A percentile compares a stretch with the other conserved stretches of the same genome.
phyloP scores from a whole-genome alignment of 2,329 filamentous ascomycete species.

The Aspergillus brasiliensis region DNA sequence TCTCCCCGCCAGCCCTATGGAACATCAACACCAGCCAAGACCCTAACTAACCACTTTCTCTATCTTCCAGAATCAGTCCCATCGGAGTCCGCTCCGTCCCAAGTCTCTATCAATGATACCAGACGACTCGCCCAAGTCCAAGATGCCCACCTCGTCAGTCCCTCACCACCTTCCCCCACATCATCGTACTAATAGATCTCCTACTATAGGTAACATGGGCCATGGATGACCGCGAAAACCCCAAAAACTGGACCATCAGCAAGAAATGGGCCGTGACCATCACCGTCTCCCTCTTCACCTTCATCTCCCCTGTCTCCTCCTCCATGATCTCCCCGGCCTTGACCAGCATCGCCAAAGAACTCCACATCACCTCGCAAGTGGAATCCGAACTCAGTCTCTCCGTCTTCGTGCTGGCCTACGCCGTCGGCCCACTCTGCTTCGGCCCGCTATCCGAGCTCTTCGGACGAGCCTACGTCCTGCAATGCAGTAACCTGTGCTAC shows the following conservation, averaged over 20 bases:
- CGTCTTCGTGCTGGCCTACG: constrained; percentile 58
- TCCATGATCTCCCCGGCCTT: constrained; percentile 60
- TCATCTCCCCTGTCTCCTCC: constrained; percentile 64
- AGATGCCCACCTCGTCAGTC: no score
- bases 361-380: constrained; percentile 51
- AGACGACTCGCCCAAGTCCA: no score
- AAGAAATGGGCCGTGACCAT: constrained; percentile 61
- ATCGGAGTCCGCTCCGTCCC: no score
- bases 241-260: constrained; percentile 56
- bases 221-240: constrained; percentile 31
- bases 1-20: no score
- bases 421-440: constrained; percentile 29
- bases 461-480: constrained; percentile 14
- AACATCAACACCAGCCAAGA: no score
- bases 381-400: constrained; percentile 53
- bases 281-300: constrained; percentile 58
- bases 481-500: constrained; percentile 19
- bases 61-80: no score
- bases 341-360: constrained; percentile 52
- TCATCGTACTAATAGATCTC: no score
- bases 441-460: constrained; percentile 20
- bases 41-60: no score
- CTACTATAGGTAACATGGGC: no score
- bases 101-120: no score
- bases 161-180: no score